Evolutionary conservation across 2,329 filamentous ascomycete genomes (phyloP), one percentile per base, ranked within the genome.

Genomic region (Geosmithia flava): DNA sequence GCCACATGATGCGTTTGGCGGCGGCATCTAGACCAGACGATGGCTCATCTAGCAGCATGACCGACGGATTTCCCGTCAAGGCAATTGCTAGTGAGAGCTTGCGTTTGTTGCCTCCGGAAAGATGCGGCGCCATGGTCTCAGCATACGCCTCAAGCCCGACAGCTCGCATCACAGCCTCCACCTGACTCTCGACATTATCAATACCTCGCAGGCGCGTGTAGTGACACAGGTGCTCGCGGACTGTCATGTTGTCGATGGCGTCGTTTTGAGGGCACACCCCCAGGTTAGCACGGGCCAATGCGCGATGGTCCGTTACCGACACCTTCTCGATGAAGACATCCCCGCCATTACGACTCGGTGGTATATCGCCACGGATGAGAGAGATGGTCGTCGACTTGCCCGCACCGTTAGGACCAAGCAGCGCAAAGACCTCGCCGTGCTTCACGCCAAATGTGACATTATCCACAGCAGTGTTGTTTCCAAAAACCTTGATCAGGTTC

Each of bases 101-200:
- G 16, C 85, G 72, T 65, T 86, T 86, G 62, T 89, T 90, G 15
- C 86, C 85, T 1, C 85, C 85, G 0, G 82, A 87, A 0, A 89
- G 72, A 49, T 80, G 80, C 27, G 72, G 71, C 0, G 83, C 85
- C 66, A 83, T 79, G 33, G 81, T 74, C 20, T 74, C 65, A 2
- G 74, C 68, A 64, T 84, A 87, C 0, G 70, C 68, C 2, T 70
- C 63, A 0, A 90, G 67, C 0, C 83, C 83, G 3, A 88, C 82
- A 1, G 81, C 80, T 17, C 71, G 64, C 49, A 88, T 72, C 19
- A 87, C 76, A 46, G 78, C 74, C 1, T 70, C 62, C 7, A 87
- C 81, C 54, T 87, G 86, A 51, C 78, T 42, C 29, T 56, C 44
- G 37, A 59, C 53, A 53, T 85, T 70, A 1, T 68, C 56, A 2